Evolutionary conservation across 2,329 filamentous ascomycete genomes (phyloP), one percentile per base, ranked within the genome.

Genomic region (Pseudogymnoascus sp.): DNA sequence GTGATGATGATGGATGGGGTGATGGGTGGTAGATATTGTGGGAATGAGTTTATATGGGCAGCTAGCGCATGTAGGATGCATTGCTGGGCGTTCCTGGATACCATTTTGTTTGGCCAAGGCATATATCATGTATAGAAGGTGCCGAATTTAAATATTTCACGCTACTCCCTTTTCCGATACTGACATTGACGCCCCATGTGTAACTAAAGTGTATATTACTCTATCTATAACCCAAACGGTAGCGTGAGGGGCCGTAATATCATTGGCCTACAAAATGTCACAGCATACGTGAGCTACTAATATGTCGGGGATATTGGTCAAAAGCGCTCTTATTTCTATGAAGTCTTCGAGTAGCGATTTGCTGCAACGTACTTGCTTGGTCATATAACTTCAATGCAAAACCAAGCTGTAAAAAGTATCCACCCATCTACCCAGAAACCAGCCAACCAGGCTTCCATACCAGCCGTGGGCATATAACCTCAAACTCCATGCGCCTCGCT

Each of bases 1-100:
- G 77, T 1, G 81, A 81, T 23, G 79, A 80, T 62, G 84, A 85
- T 68, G 84, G 80, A 1, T 89, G 86, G 86, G 86, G 84, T 4
- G 85, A 87, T 65, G 84, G 83, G 6, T 88, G 85, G 85, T 85
- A 68, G 58, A 62, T 19, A 33, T 33, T 11, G 8, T 22, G 28
- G n/a, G 28, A n/a, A 16, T 55, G 25, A 14, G 49, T 33, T 33
- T 55, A 55, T 55, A 55, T 33, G 28, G 49, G 49, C n/a, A 55
- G 49, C n/a, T 55, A 55, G 49, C 8, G 45, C 25, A 55, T 55
- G 11, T 12, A 33, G 49, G n/a, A 33, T 55, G 49, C 49, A 33
- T 55, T 55, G 25, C 25, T 33, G 28, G 49, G 49, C n/a, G 49
- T 55, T 55, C n/a, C 49, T 55, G 49, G 49, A 55, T 55, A 55